Evolutionary conservation across 192 early-diverging fungal species (phyloP), one percentile per base, ranked within the genome.

Genomic region (Backusella tarrabulga): DNA sequence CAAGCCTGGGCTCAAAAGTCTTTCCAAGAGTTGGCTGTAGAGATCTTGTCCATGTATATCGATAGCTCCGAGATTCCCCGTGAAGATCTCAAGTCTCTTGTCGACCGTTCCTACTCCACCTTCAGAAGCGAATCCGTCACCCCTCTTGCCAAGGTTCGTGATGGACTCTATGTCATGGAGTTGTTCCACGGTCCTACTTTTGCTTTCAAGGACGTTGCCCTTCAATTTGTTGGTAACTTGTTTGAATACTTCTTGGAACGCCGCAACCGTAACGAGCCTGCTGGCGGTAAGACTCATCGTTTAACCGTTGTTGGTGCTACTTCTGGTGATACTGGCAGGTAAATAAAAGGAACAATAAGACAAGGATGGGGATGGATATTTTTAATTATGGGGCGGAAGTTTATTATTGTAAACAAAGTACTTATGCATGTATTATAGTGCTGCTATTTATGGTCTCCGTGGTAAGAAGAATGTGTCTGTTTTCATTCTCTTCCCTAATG

Each of bases 131-230:
- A 89, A 17, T 87, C 93, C 1, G 91, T 97, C 68, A 93, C 96
- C 4, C 97, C 97, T 19, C 76, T 97, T 38, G 81, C 77, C 68
- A 86, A 90, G 79, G 82, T 95, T 50, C 85, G 87, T 71, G 84
- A 87, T 54, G 88, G 87, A 34, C 81, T 90, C n/a, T 90, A 90
- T 71, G 90, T 94, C 23, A 88, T 99, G 73, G 97, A 99, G 85
- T 90, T 99, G 63, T 97, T 96, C 91, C 96, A 97, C 75, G 97
- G 97, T 6, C 97, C 97, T 12, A 99, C 97, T 1, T 97, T 97
- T 86, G 97, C 96, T 9, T 99, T 99, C 89, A 99, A 99, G 85
- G 97, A 99, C 77, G 96, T 98, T 67, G 97, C 97, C 7, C 86
- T 98, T 77, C 97, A 99, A 87, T 94, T 97, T 77, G 84, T 97